phyloP scores from a whole-genome alignment of 179 eudicot species.

The Carnegiea gigantea region DNA sequence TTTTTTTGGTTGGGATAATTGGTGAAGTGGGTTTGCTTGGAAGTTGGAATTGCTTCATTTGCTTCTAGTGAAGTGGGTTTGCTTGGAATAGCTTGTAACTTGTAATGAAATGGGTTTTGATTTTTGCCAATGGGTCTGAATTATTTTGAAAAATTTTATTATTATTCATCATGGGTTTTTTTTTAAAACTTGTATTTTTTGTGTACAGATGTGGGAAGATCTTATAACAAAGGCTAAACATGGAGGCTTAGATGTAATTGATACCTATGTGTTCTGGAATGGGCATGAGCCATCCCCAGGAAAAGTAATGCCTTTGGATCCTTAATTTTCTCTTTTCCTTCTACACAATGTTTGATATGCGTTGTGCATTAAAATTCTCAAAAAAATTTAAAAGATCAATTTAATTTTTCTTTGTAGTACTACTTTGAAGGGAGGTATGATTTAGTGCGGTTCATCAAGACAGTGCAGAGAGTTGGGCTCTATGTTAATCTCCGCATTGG shows the following conservation, averaged over 20 bases:
- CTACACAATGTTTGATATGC: background rate
- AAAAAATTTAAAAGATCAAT: slow-evolving; percentile 1
- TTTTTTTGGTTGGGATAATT: no score
- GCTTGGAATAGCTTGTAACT: background rate
- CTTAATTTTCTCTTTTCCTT: background rate
- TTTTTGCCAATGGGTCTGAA: background rate
- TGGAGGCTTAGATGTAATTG: slow-evolving; percentile 52
- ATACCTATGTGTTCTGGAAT: slow-evolving; percentile 51
- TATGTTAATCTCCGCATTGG: slow-evolving; percentile 80
- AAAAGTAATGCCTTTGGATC: slow-evolving; percentile 36
- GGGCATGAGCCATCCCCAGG: slow-evolving; percentile 56
- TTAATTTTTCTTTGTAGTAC: slow-evolving; percentile 45
- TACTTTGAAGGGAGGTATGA: slow-evolving; percentile 74
- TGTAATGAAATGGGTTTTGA: background rate
- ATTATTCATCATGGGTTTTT: background rate
- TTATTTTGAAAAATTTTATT: background rate
- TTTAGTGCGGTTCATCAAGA: slow-evolving; percentile 69
- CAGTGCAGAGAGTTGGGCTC: slow-evolving; percentile 61
- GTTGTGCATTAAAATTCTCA: background rate
- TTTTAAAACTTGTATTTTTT: background rate
- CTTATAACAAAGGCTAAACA: slow-evolving; percentile 43
- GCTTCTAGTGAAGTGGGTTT: background rate
- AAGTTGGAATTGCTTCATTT: background rate
- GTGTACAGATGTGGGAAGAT: slow-evolving; percentile 53
- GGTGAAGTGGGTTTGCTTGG: no score